Evolutionary conservation across 2,329 filamentous ascomycete species (phyloP), one percentile per base, ranked within the genome.

Genomic region (Diplodia sapinea): DNA sequence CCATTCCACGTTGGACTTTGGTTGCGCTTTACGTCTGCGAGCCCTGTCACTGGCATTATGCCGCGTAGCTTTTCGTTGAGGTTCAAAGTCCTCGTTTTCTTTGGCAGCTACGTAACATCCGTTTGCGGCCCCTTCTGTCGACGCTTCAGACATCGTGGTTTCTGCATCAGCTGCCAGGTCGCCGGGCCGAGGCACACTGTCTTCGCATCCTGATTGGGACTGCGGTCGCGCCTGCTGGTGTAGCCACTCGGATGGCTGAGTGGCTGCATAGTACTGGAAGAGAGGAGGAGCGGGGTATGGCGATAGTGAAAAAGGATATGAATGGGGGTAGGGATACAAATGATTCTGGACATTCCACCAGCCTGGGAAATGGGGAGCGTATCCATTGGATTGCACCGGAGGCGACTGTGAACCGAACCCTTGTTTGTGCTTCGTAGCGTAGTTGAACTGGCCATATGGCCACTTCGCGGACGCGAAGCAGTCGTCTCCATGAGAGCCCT

Each of bases 181-280:
- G 23, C 20, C 13, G 23, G 29, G 9, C n/a, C n/a, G 47, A 31
- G 23, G 20, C 40, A 17, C 15, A 15, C 13, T 38, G 20, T 63
- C 9, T 26, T 50, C 51, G 43, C 43, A 26, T 51, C 15, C 23
- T 38, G 59, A 17, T 15, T 51, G 43, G 2, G 23, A 13, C 7
- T 36, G 59, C 26, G 31, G 3, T 9, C 20, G 43, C 11, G 12
- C 43, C 43, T 36, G 29, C 47, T 63, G 26, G 15, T 51, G 31
- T 36, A 20, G 29, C 17, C 29, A 20, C 29, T 29, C 40, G 15
- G 15, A 31, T 23, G 47, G 12, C 29, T 38, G 59, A 3, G 38
- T 15, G 33, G 56, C 17, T n/a, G 23, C 56, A 49, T 63, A 51
- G 47, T 63, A 63, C 31, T 47, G 43, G 47, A 50, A 63, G 43